Evolutionary conservation across 2,329 filamentous ascomycete genomes (phyloP), one percentile per base, ranked within the genome.

Genomic region (Colletotrichum viniferum): DNA sequence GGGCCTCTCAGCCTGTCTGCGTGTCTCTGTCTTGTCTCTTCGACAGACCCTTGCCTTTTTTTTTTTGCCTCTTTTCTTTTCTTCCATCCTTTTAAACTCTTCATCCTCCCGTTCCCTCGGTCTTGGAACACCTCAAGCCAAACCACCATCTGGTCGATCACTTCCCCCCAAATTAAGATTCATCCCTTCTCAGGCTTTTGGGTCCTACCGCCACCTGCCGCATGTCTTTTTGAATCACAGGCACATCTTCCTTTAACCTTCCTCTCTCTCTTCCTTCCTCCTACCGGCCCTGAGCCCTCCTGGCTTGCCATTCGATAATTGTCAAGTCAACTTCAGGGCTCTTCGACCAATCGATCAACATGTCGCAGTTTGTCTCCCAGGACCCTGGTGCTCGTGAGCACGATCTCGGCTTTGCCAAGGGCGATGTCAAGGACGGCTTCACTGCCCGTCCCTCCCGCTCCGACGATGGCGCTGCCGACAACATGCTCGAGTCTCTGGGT

Each of bases 401-500:
- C 71, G 73, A 73, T 32, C 14, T 64, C 58, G 73, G 73, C 73
- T 36, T 73, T 24, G 60, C 55, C 65, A 76, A 76, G 71, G 48
- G 26, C 28, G 74, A 75, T 21, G 26, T 61, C 48, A 76, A 76
- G 30, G 74, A 74, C 55, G 74, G 66, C 60, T 74, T 36, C 69
- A 80, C 78, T 21, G 48, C 61, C 28, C 71, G 71, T 24, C 70
- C 66, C 32, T 77, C 79, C 43, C 78, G 78, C 69, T 78, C 78
- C 62, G 82, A 82, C 76, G 77, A 82, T 71, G 84, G 82, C 77
- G 86, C 89, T 73, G 92, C 92, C 79, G 91, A 94, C 82, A 87
- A 92, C 82, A 81, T 93, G 69, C 88, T 94, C 79, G 89, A 90
- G 78, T 89, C 89, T 74, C 87, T 94, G 79, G 92, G 92, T 76